Conservation (phyloP, 2,329 filamentous ascomycete species). For the Akanthomyces uredinophilus region DNA sequence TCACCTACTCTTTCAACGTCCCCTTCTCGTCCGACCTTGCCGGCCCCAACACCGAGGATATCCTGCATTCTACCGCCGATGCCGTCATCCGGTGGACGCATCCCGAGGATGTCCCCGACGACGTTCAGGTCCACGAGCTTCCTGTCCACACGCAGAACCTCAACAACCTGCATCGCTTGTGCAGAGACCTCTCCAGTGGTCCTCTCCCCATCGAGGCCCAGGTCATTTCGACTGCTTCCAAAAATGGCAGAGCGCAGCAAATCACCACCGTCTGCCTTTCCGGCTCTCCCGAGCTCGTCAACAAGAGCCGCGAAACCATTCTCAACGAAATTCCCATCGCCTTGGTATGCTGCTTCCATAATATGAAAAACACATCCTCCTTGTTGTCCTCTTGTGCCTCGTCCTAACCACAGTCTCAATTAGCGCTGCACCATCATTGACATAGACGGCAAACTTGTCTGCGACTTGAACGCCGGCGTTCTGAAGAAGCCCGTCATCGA, state of each 20-base stretch:
- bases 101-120: constrained; percentile 78
- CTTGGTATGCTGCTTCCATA: constrained; percentile 59
- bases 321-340: constrained; percentile 89
- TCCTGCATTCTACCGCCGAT: constrained; percentile 84
- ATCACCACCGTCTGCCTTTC: constrained; percentile 89
- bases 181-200: constrained; percentile 71
- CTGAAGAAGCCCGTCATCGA: constrained; percentile 73
- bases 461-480: constrained; percentile 62
- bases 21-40: constrained; percentile 90
- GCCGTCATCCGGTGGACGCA: constrained; percentile 92
- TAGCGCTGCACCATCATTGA: constrained; percentile 92
- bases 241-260: constrained; percentile 58
- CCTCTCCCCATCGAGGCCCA: constrained; percentile 72
- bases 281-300: constrained; percentile 79
- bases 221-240: constrained; percentile 77
- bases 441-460: constrained; percentile 84
- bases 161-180: constrained; percentile 70
- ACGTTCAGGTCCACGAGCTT: constrained; percentile 78
- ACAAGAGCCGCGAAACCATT: constrained; percentile 84
- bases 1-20: constrained; percentile 96
- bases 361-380: not conserved
- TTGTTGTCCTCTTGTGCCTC: not conserved
- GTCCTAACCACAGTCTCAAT: constrained; percentile 16
- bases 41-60: constrained; percentile 89
- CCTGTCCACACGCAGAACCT: constrained; percentile 90